Conservation (phyloP, 805 yeast species). For the Nakazawaea siamensis region DNA sequence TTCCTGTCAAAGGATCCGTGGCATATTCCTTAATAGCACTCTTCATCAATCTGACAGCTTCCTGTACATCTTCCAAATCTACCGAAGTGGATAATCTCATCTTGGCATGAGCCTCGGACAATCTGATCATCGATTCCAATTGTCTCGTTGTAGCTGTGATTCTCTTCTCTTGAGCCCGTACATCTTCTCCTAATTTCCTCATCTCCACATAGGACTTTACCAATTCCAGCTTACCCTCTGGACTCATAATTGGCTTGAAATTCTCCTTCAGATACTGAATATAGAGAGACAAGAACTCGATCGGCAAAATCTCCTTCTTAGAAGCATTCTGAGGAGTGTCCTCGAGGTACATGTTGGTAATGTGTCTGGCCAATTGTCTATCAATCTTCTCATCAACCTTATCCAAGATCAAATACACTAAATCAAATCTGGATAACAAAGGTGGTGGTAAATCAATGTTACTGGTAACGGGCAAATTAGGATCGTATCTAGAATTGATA, state of each 20-base stretch:
- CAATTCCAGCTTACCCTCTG: conserved; percentile 73
- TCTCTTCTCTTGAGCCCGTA: conserved; percentile 76
- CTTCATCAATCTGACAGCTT: conserved; percentile 87
- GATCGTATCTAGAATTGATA: conserved; percentile 90
- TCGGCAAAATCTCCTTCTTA: conserved; percentile 62
- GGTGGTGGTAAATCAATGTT: conserved; percentile 98
- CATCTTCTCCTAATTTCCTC: conserved; percentile 92
- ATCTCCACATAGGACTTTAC: conserved; percentile 86
- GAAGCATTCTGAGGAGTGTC: conserved; percentile 75
- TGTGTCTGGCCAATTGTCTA: conserved; percentile 80
- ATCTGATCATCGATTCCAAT: conserved; percentile 89
- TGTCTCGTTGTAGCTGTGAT: conserved; percentile 98
- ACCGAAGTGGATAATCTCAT: conserved; percentile 76
- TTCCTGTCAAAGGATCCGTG: conserved; percentile 93
- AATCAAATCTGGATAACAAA: conserved; percentile 85
- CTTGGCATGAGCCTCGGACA: conserved; percentile 95
- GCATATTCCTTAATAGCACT: conserved; percentile 97
- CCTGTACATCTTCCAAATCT: conserved; percentile 74
- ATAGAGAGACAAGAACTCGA: conserved; percentile 80
- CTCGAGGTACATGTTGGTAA: conserved; percentile 86
- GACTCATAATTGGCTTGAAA: conserved; percentile 70
- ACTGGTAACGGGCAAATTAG: conserved; percentile 88
- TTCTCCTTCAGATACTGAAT: conserved; percentile 92
- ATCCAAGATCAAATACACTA: conserved; percentile 87
- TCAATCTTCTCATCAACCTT: conserved; percentile 84